Percentiles rank a stretch among this genome's conserved stretches.
phyloP scores from a whole-genome alignment of 208 protist genomes.

The Trichomonas gallinae region DNA sequence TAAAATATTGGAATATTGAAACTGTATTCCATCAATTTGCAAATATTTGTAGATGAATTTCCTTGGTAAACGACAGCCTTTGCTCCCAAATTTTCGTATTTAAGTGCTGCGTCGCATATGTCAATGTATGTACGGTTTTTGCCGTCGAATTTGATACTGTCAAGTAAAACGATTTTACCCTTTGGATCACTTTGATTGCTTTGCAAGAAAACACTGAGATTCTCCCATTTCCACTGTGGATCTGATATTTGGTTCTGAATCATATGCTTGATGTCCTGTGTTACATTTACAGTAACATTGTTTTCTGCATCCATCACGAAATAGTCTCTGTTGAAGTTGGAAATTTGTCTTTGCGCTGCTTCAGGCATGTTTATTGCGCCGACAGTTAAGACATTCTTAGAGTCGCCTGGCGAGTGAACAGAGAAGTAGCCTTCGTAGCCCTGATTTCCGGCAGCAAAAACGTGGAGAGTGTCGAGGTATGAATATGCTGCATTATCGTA shows the following conservation, averaged over 20 bases:
- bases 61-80: neutral
- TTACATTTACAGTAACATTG: neutral
- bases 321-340: neutral
- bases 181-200: neutral
- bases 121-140: neutral
- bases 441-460: neutral
- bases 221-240: neutral
- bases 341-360: neutral
- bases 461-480: neutral
- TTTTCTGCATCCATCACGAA: neutral
- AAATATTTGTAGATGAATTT: neutral
- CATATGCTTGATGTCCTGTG: neutral
- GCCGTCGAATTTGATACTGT: neutral
- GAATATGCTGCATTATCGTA: neutral
- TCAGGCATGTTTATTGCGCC: neutral
- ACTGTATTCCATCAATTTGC: neutral
- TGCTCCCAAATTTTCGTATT: neutral
- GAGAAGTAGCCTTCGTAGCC: neutral
- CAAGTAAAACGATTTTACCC: neutral
- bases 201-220: neutral
- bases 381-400: neutral
- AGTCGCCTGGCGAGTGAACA: neutral
- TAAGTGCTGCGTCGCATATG: neutral
- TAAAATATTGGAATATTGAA: neutral
- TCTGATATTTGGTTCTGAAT: neutral